Evolutionary conservation across 78 protist genomes (phyloP).

Genomic region (Emiliania huxleyi): DNA sequence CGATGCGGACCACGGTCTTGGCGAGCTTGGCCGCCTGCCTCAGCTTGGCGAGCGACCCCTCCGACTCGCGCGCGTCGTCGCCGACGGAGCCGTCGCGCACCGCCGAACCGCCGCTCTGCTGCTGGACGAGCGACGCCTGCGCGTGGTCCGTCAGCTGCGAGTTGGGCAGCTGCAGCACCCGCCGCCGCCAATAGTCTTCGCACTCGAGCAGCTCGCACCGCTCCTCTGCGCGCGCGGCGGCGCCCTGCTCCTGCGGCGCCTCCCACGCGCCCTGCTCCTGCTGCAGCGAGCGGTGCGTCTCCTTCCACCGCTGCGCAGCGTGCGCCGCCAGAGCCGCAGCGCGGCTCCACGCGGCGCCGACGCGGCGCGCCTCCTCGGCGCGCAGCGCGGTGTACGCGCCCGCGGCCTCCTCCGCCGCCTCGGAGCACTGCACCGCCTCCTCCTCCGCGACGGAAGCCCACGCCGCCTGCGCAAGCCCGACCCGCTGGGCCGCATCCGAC

Average conservation of each 20-base stretch:
- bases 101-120: conserved; percentile 11
- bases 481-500: background rate
- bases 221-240: background rate
- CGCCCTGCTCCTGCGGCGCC: background rate
- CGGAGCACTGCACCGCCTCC: background rate
- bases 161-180: background rate
- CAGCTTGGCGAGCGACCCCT: no score
- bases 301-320: background rate
- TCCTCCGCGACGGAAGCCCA: background rate
- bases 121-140: background rate
- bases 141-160: background rate
- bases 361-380: background rate
- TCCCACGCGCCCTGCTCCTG: conserved; percentile 10
- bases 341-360: background rate
- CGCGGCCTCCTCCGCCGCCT: background rate
- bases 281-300: background rate
- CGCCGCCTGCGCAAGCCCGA: background rate
- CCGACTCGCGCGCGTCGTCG: no score
- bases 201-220: background rate
- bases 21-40: no score
- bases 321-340: background rate
- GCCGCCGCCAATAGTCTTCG: background rate
- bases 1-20: no score
- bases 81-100: background rate
- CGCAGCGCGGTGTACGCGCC: background rate